These are phyloP conservation scores for Epipyxis sp. DNA, from an alignment of 108 stramenopile genomes.

Conservation along the genomic window DNA sequence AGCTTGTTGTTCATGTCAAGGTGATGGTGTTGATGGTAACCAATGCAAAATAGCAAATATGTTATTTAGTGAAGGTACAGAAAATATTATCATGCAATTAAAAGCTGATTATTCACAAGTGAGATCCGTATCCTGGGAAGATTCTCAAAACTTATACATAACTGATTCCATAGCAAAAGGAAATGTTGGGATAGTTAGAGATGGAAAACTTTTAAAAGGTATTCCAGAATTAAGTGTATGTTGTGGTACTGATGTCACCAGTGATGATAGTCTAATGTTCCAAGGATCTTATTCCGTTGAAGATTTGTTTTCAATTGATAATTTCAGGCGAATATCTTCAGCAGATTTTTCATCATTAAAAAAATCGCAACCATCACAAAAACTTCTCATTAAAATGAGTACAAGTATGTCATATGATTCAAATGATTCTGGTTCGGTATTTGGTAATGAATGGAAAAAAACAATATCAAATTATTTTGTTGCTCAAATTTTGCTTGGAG, in stretches of 20 bases:
- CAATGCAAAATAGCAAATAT: constrained; percentile 39
- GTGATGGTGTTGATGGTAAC: constrained; percentile 41
- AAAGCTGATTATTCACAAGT: background rate
- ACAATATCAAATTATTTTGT: constrained; percentile 40
- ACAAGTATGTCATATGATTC: background rate
- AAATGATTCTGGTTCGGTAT: too few relatives aligned
- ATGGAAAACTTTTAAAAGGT: background rate
- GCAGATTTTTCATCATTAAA: constrained; percentile 5
- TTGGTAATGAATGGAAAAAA: background rate
- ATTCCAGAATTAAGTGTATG: constrained; percentile 2
- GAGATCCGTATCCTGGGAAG: background rate
- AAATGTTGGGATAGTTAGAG: background rate
- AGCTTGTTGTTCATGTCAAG: constrained; percentile 37
- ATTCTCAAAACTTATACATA: background rate
- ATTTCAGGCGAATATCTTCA: background rate
- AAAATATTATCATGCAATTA: constrained; percentile 30
- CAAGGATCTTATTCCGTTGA: constrained; percentile 25
- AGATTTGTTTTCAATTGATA: background rate
- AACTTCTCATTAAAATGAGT: background rate
- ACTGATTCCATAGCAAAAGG: background rate
- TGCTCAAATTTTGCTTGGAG: constrained; percentile 37
- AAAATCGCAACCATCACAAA: background rate
- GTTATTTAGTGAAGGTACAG: constrained; percentile 15
- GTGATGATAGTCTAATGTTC: background rate
- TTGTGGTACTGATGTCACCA: constrained; percentile 13